A percentile compares a stretch with the other conserved stretches of the same genome.
These are phyloP conservation scores for Ceratocystis alfenasii DNA, from an alignment of 2,329 filamentous ascomycete genomes.

Conservation along the genomic window DNA sequence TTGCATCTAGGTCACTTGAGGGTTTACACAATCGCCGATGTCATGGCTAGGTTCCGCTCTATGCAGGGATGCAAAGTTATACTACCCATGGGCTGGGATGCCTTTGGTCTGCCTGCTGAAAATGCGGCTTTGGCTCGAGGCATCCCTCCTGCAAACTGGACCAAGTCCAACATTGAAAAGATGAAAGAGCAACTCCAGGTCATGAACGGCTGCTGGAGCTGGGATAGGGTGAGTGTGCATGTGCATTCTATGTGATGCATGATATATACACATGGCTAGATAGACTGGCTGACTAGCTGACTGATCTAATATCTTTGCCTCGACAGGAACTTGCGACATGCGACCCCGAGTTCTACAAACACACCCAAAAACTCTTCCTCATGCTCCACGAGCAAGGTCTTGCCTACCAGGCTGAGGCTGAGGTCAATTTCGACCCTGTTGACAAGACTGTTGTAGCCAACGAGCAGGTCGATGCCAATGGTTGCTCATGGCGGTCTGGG, in stretches of 20 bases:
- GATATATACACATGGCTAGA: too few relatives aligned
- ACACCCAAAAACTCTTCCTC: conserved; percentile 77
- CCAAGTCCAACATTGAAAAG: conserved; percentile 61
- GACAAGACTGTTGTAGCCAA: conserved; percentile 85
- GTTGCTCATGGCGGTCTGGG: conserved; percentile 76
- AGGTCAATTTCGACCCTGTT: conserved; percentile 84
- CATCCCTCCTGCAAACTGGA: conserved; percentile 68
- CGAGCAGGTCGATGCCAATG: conserved; percentile 81
- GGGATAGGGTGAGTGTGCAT: conserved; percentile 54
- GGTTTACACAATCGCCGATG: conserved; percentile 84
- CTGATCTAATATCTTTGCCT: conserved; percentile 7
- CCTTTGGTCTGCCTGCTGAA: conserved; percentile 80
- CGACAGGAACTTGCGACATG: conserved; percentile 69
- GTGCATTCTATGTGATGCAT: too few relatives aligned
- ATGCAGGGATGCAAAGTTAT: conserved; percentile 65
- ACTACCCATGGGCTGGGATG: conserved; percentile 91
- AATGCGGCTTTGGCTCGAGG: conserved; percentile 81
- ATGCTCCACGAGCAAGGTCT: conserved; percentile 61
- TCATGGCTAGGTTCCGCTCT: conserved; percentile 61
- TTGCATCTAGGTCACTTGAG: conserved; percentile 79
- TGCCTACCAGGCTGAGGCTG: conserved; percentile 69
- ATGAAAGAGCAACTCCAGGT: conserved; percentile 72
- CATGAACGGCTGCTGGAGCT: conserved; percentile 78
- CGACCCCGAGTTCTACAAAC: conserved; percentile 75
- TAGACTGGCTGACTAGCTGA: neutral